Conservation (phyloP, 1,139 yeast genomes). For the Pneumocystis canis region DNA sequence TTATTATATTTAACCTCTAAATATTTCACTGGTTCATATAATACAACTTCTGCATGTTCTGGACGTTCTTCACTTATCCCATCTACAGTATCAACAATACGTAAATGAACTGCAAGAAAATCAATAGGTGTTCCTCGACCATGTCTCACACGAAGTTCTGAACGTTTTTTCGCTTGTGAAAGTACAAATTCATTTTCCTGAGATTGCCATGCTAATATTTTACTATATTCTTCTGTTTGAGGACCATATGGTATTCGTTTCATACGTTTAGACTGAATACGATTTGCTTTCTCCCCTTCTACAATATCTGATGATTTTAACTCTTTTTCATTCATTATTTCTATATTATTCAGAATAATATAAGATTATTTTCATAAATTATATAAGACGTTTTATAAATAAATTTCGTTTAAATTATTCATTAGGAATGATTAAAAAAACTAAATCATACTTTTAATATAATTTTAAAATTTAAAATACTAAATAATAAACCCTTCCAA, state of each 20-base stretch:
- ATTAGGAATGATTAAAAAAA: too few species aligned
- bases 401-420: too few species aligned
- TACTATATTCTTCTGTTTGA: background rate
- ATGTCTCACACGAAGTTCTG: conserved; percentile 23
- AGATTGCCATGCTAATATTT: conserved; percentile 21
- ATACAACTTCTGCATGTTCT: conserved; percentile 15
- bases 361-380: too few species aligned
- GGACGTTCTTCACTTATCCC: conserved; percentile 15
- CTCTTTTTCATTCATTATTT: background rate
- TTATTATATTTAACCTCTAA: conserved; percentile 14
- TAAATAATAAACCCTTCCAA: too few species aligned
- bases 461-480: too few species aligned
- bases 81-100: conserved; percentile 18
- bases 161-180: conserved; percentile 23
- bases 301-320: background rate
- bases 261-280: background rate
- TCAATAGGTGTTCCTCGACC: conserved; percentile 22
- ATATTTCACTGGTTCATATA: conserved; percentile 16
- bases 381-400: too few species aligned
- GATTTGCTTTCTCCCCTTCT: background rate
- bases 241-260: background rate
- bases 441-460: too few species aligned
- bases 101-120: conserved; percentile 19
- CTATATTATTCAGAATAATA: too few species aligned
- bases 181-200: conserved; percentile 24